A percentile compares a stretch with the other conserved stretches of the same genome.
phyloP scores from a whole-genome alignment of 192 early-diverging fungal genomes.

The Coemansia sp. region DNA sequence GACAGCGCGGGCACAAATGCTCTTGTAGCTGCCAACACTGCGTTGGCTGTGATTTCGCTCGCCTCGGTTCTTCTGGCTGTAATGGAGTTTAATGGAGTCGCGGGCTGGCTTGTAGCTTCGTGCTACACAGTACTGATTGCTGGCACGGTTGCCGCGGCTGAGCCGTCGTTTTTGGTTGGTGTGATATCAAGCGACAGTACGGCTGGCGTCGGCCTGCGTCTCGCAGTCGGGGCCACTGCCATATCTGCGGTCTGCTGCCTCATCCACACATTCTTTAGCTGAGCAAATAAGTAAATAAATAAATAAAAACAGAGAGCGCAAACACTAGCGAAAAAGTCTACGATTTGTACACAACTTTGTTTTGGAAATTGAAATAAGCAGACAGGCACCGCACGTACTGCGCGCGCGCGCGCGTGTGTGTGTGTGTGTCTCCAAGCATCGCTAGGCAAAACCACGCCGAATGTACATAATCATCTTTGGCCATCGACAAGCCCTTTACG shows the following conservation, averaged over 20 bases:
- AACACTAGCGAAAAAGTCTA: no score
- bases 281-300: neutral
- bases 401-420: no score
- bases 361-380: no score
- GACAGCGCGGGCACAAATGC: constrained; percentile 2
- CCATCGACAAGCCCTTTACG: neutral
- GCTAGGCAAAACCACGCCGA: no score
- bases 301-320: neutral
- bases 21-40: constrained; percentile 14
- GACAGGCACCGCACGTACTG: no score
- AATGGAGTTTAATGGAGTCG: constrained; percentile 45
- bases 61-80: constrained; percentile 24
- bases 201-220: constrained; percentile 20
- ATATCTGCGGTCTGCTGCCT: constrained; percentile 23
- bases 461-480: neutral
- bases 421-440: no score
- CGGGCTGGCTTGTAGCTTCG: constrained; percentile 29
- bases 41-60: constrained; percentile 34
- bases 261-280: constrained; percentile 21
- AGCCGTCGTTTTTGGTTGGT: constrained; percentile 23
- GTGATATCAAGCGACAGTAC: constrained; percentile 12
- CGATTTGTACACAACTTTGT: no score
- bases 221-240: constrained; percentile 20
- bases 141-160: constrained; percentile 20
- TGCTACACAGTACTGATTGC: constrained; percentile 42